Percentiles rank a stretch among this genome's conserved stretches.
Evolutionary conservation across 371 early-diverging fungal genomes (phyloP).

Genomic region (Mortierella sp.): DNA sequence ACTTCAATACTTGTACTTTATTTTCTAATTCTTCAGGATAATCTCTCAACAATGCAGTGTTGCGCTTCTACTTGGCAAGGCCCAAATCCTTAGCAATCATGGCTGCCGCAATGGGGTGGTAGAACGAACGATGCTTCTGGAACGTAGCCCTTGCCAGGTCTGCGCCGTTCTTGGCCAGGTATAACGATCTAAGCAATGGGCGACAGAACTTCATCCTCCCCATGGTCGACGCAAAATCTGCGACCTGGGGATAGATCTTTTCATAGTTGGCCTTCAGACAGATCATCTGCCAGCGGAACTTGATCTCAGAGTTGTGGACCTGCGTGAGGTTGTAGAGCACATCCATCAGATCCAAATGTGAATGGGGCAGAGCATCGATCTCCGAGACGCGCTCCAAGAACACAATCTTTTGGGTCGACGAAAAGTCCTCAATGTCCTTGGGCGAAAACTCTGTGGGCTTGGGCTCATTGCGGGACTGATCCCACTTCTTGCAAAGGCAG

Average conservation of each 20-base stretch:
- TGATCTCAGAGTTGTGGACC: conserved; percentile 86
- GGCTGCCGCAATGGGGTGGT: conserved; percentile 92
- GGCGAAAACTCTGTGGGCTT: conserved; percentile 67
- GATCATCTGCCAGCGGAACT: conserved; percentile 88
- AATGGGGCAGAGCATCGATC: conserved; percentile 71
- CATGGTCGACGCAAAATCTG: conserved; percentile 83
- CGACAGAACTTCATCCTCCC: conserved; percentile 90
- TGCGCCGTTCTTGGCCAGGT: conserved; percentile 73
- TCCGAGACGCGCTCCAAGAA: conserved; percentile 87
- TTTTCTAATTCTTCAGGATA: neutral
- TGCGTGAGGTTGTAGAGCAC: conserved; percentile 75
- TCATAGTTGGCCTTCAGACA: conserved; percentile 84
- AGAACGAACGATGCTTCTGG: conserved; percentile 77
- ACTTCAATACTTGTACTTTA: too few relatives aligned
- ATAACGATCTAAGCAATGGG: conserved; percentile 57
- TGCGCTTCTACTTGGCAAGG: conserved; percentile 57
- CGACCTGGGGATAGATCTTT: conserved; percentile 79
- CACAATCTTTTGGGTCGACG: conserved; percentile 82
- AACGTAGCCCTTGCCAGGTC: conserved; percentile 88
- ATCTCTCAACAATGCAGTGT: neutral
- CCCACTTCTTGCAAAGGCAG: conserved; percentile 84
- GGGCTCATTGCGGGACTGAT: conserved; percentile 62
- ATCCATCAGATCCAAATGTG: conserved; percentile 77
- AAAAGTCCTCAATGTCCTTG: conserved; percentile 73
- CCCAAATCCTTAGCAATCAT: conserved; percentile 86